A percentile compares a stretch with the other conserved stretches of the same genome.
These are phyloP conservation scores for Aspergillus avenaceus DNA, from an alignment of 495 filamentous ascomycete species.

Conservation along the genomic window DNA sequence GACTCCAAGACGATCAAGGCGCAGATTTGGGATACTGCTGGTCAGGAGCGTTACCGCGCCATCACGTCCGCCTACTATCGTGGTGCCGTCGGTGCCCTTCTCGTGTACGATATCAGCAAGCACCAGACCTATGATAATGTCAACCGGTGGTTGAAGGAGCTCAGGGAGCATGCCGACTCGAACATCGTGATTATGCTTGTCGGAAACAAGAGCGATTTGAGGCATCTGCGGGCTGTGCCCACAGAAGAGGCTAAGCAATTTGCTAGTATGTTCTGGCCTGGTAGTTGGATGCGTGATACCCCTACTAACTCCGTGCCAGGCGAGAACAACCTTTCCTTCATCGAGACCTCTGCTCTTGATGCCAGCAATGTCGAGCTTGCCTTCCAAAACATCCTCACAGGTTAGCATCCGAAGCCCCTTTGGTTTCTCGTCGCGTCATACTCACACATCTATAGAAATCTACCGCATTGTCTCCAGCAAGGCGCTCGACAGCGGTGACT, in stretches of 20 bases:
- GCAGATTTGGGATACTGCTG: constrained; percentile 99
- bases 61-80: constrained; percentile 99
- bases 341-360: constrained; percentile 98
- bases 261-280: constrained; percentile 67
- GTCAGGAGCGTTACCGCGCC: constrained; percentile 97
- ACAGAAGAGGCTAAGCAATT: constrained; percentile 98
- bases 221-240: constrained; percentile 93
- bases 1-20: constrained; percentile 99
- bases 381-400: constrained; percentile 99
- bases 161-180: constrained; percentile 94
- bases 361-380: constrained; percentile 99
- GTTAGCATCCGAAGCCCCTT: constrained; percentile 46
- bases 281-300: not conserved
- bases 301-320: constrained; percentile 45
- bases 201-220: constrained; percentile 99
- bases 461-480: constrained; percentile 99
- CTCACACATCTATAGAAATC: constrained; percentile 65
- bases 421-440: not conserved
- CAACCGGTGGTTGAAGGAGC: constrained; percentile 97
- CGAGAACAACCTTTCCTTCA: constrained; percentile 95
- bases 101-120: constrained; percentile 99
- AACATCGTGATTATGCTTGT: constrained; percentile 99
- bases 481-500: constrained; percentile 82
- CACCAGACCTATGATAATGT: constrained; percentile 99
- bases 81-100: constrained; percentile 92